Percentiles rank a stretch among this genome's conserved stretches.
phyloP scores from a whole-genome alignment of 2,329 filamentous ascomycete species.

The Aspergillus sp. region DNA sequence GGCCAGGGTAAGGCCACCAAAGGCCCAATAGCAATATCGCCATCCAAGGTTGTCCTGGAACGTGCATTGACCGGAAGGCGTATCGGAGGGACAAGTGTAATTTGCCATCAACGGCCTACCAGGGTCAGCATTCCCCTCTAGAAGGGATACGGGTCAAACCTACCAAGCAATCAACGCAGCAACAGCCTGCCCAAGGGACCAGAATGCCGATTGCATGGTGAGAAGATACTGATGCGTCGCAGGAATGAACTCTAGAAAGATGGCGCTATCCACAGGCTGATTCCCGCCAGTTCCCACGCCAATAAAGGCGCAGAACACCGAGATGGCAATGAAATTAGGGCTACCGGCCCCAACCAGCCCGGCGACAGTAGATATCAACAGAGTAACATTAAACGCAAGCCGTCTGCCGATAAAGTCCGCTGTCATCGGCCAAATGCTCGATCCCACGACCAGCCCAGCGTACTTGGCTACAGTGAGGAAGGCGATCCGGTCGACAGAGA shows the following conservation, averaged over 20 bases:
- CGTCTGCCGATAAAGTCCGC: slow-evolving; percentile 20
- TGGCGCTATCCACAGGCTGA: slow-evolving; percentile 15
- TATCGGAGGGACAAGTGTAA: slow-evolving; percentile 14
- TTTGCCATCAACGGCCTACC: slow-evolving; percentile 21
- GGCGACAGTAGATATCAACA: slow-evolving; percentile 20
- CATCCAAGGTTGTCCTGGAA: slow-evolving; percentile 6
- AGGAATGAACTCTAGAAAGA: slow-evolving; percentile 19
- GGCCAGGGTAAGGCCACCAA: slow-evolving; percentile 22
- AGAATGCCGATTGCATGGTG: slow-evolving; percentile 17
- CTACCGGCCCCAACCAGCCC: slow-evolving; percentile 22
- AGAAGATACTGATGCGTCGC: slow-evolving; percentile 22
- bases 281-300: slow-evolving; percentile 21
- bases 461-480: slow-evolving; percentile 18
- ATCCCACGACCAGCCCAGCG: slow-evolving; percentile 16
- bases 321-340: slow-evolving; percentile 26
- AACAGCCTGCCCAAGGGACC: slow-evolving; percentile 20
- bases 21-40: slow-evolving; percentile 26
- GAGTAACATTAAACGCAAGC: slow-evolving; percentile 21
- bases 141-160: too few relatives aligned
- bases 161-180: too few relatives aligned
- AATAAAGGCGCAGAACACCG: slow-evolving; percentile 19
- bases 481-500: slow-evolving; percentile 12
- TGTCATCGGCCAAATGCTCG: slow-evolving; percentile 20
- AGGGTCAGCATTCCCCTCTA: background rate
- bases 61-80: too few relatives aligned